phyloP scores from a whole-genome alignment of 345 rosid genomes.

The Eucalyptus sp. region DNA sequence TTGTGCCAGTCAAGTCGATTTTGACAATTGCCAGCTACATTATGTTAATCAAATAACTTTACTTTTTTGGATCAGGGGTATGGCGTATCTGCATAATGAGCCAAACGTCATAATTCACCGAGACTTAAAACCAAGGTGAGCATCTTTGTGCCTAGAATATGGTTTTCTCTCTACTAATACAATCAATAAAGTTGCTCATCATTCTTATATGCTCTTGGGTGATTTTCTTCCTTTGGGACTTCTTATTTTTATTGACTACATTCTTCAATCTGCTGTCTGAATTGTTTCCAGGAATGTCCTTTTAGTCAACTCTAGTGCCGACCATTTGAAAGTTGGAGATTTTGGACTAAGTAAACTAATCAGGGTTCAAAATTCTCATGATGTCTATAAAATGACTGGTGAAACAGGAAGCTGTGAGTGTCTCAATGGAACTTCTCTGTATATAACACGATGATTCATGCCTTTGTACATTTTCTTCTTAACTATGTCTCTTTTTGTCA shows the following conservation, averaged over 20 bases:
- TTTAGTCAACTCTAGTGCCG: conserved; percentile 87
- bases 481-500: neutral
- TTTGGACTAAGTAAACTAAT: conserved; percentile 98
- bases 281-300: conserved; percentile 75
- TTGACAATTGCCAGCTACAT: neutral
- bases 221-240: neutral
- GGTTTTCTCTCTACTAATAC: neutral
- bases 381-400: conserved; percentile 98
- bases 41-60: neutral
- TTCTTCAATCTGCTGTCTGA: neutral
- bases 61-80: conserved; percentile 50
- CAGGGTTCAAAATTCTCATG: conserved; percentile 92
- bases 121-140: conserved; percentile 92
- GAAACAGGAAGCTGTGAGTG: conserved; percentile 98
- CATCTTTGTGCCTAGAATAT: neutral
- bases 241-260: neutral
- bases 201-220: neutral
- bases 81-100: conserved; percentile 97
- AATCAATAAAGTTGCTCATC: neutral
- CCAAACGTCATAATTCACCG: conserved; percentile 95
- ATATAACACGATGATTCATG: neutral
- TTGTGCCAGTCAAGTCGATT: neutral
- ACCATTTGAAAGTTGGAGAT: conserved; percentile 96
- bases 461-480: neutral
- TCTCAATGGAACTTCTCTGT: neutral